These are phyloP conservation scores for Arthonia radiata DNA, from an alignment of 495 filamentous ascomycete genomes.

Conservation along the genomic window DNA sequence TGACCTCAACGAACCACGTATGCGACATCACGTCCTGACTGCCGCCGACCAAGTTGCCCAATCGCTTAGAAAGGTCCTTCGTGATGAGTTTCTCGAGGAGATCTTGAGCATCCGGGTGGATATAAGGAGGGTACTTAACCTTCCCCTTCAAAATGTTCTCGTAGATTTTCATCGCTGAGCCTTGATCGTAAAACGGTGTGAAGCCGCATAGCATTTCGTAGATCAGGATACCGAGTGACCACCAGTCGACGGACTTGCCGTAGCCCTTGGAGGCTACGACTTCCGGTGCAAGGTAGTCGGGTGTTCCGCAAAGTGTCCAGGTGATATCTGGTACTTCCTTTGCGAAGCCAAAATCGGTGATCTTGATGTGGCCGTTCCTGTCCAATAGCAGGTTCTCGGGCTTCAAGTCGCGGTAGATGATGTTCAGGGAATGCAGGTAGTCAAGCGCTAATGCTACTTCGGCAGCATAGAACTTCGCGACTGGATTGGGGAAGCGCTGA, in stretches of 20 bases:
- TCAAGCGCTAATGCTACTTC: conserved; percentile 90
- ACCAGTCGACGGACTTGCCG: conserved; percentile 99
- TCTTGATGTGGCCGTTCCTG: conserved; percentile 90
- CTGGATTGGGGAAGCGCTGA: conserved; percentile 93
- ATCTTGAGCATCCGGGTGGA: conserved; percentile 82
- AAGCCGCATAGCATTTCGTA: conserved; percentile 99
- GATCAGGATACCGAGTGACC: conserved; percentile 92
- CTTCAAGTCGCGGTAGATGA: conserved; percentile 94
- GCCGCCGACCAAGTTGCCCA: conserved; percentile 87
- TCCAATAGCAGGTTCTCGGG: conserved; percentile 90
- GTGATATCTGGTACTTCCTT: conserved; percentile 98
- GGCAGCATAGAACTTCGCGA: conserved; percentile 96
- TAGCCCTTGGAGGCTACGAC: conserved; percentile 95
- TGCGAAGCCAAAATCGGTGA: conserved; percentile 96
- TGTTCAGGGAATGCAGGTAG: conserved; percentile 82
- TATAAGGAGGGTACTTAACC: conserved; percentile 87
- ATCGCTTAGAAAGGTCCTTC: conserved; percentile 73
- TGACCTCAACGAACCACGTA: conserved; percentile 90
- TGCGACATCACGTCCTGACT: conserved; percentile 85
- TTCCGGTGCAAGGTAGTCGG: conserved; percentile 94
- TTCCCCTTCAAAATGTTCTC: conserved; percentile 88
- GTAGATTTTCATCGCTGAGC: conserved; percentile 95
- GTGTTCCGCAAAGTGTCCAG: conserved; percentile 94
- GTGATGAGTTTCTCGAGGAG: conserved; percentile 84
- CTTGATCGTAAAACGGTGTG: conserved; percentile 95